Evolutionary conservation across 73 alveolate genomes (phyloP).

Genomic region (Urostyla sp.): DNA sequence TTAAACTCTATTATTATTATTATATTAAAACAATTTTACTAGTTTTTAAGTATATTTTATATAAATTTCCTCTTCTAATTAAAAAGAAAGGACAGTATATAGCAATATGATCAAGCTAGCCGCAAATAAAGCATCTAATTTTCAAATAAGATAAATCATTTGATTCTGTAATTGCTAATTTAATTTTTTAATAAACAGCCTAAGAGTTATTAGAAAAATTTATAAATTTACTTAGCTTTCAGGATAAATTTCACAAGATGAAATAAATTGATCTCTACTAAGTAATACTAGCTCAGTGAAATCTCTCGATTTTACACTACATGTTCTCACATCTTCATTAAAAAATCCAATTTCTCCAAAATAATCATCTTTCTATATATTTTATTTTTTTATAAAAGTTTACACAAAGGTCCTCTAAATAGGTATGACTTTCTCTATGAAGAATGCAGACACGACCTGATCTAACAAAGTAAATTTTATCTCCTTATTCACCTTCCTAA

Average conservation of each 20-base stretch:
- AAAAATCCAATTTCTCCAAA: constrained; percentile 76
- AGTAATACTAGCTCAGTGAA: no score
- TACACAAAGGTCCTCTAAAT: constrained; percentile 45
- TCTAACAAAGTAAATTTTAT: constrained; percentile 47
- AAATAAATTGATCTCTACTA: no score
- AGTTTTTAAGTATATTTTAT: constrained; percentile 17
- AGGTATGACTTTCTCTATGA: constrained; percentile 64
- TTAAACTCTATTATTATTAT: no score
- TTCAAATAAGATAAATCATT: constrained; percentile 51
- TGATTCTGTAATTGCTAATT: no score
- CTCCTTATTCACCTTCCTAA: constrained; percentile 63
- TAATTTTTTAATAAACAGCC: no score
- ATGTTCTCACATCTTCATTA: constrained; percentile 48
- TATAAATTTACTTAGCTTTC: no score
- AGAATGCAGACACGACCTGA: constrained; percentile 58
- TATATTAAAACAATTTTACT: no score
- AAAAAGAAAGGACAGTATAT: constrained; percentile 52
- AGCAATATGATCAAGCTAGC: constrained; percentile 61
- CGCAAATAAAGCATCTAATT: constrained; percentile 66
- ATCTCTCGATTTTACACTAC: constrained; percentile 62
- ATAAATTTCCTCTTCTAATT: constrained; percentile 49
- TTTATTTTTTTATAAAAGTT: neutral
- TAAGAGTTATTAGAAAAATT: no score
- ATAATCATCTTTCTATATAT: constrained; percentile 39
- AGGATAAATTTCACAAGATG: no score